phyloP scores from a whole-genome alignment of 768 basidiomycete species.

The Lactarius akahatsu region DNA sequence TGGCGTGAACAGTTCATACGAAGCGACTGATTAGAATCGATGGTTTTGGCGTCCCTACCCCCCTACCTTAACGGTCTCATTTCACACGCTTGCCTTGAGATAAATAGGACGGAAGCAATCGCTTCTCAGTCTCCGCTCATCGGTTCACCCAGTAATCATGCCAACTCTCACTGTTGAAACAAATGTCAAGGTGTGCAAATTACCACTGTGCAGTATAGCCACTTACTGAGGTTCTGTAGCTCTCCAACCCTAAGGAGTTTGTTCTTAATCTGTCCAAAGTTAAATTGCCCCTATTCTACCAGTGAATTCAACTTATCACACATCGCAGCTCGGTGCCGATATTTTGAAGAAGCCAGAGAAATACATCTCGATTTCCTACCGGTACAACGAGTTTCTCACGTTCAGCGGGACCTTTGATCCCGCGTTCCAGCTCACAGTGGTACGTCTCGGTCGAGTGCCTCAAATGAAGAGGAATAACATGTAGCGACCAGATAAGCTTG shows the following conservation, averaged over 20 bases:
- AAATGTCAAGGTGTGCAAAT: conserved; percentile 23
- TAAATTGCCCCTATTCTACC: background rate
- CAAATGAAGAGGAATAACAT: background rate
- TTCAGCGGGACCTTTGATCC: conserved; percentile 66
- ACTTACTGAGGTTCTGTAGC: conserved; percentile 2
- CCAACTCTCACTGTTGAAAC: conserved; percentile 24
- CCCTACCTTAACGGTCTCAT: background rate
- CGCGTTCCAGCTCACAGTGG: conserved; percentile 57
- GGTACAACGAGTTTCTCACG: conserved; percentile 57
- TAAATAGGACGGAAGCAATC: background rate
- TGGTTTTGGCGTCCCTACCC: background rate
- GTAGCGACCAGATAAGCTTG: conserved; percentile 48
- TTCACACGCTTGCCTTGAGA: background rate
- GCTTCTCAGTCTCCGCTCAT: background rate
- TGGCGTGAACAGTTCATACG: background rate
- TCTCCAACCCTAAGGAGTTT: conserved; percentile 16
- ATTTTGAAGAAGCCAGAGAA: conserved; percentile 54
- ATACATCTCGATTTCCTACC: conserved; percentile 54
- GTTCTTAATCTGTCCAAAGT: conserved; percentile 20
- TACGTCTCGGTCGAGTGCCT: conserved; percentile 38
- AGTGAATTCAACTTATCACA: background rate
- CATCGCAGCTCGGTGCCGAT: conserved; percentile 49
- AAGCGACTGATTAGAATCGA: background rate
- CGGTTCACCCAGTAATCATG: conserved; percentile 14
- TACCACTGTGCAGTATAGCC: background rate